Base-by-base conservation (phyloP, 2,329 filamentous ascomycete genomes). In the Microcyclosporella mali region DNA sequence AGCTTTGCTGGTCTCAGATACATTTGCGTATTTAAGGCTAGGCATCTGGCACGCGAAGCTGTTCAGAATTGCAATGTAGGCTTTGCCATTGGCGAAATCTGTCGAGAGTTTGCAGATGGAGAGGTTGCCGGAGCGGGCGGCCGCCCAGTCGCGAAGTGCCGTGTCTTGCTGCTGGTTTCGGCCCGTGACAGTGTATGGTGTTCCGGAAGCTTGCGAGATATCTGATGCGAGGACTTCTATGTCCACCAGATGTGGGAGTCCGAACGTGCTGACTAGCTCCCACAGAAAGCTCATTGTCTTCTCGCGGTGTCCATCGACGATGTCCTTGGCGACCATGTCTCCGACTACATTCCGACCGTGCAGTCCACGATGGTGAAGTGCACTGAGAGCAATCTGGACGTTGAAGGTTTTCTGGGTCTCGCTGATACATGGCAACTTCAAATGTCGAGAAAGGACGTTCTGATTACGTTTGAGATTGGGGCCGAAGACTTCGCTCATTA, bases 271-370 rank as follows among this genome's bases (percentile, higher is more conserved):
- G 29, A 82, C 71, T 16, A 83, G 64, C 3, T 68, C 67, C 78
- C 78, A 82, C 4, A 84, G 66, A 8, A 82, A 64, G 4, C 70
- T 72, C 33, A 83, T 66, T 0, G 78, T 82, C 60, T 78, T 81
- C 54, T 83, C 79, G 7, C 79, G 72, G 52, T 81, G 77, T 2
- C 79, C 79, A 51, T 82, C 72, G 6, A 83, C 77, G 35, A 83
- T 73, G 41, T 82, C 76, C 30, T 76, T 72, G 0, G 78, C 70
- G 11, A 62, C 68, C 28, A 80, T 62, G 27, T 67, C 65, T 16
- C 63, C 59, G 4, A 69, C 57, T 10, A 73, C 59, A 21, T 64
- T 65, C 10, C 59, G 54, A 3, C 59, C 64, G 10, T 71, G 61
- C 2, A 69, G 68, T 6, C 40, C 30, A 6, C 72, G 62, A 9